Evolutionary conservation across 805 yeast genomes (phyloP).

Genomic region (Debaryomyces tyrocola): DNA sequence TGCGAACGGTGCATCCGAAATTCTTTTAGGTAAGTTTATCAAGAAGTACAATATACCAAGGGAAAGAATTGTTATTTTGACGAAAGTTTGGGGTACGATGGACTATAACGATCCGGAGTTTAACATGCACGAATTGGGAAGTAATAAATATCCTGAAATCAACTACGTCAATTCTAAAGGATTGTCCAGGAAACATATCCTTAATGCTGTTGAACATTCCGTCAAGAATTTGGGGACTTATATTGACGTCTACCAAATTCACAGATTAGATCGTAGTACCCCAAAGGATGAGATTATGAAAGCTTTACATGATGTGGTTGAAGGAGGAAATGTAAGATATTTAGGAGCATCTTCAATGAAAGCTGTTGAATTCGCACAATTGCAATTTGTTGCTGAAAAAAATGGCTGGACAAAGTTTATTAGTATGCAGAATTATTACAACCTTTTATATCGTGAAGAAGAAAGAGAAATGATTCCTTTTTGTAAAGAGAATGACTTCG

Average conservation of each 20-base stretch:
- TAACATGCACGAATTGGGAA: too few relatives aligned
- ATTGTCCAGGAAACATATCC: slow-evolving; percentile 35
- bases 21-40: slow-evolving; percentile 18
- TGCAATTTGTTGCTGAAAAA: slow-evolving; percentile 57
- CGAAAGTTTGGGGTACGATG: slow-evolving; percentile 15
- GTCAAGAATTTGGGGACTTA: slow-evolving; percentile 45
- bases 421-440: slow-evolving; percentile 57
- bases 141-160: too few relatives aligned
- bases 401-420: slow-evolving; percentile 57
- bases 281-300: slow-evolving; percentile 52
- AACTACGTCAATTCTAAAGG: slow-evolving; percentile 21
- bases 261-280: slow-evolving; percentile 51
- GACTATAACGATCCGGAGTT: slow-evolving; percentile 1
- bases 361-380: slow-evolving; percentile 50
- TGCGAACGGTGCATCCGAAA: slow-evolving; percentile 20
- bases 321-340: slow-evolving; percentile 48
- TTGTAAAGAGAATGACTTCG: slow-evolving; percentile 42
- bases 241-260: slow-evolving; percentile 57
- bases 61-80: slow-evolving; percentile 18
- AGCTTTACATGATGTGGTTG: slow-evolving; percentile 50
- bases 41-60: slow-evolving; percentile 21
- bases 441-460: slow-evolving; percentile 57
- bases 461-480: slow-evolving; percentile 60
- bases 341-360: slow-evolving; percentile 53
- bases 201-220: slow-evolving; percentile 43